Evolutionary conservation across 139 green algal genomes (phyloP), one percentile per base, ranked within the genome.

Genomic region (Marvania coccoides): DNA sequence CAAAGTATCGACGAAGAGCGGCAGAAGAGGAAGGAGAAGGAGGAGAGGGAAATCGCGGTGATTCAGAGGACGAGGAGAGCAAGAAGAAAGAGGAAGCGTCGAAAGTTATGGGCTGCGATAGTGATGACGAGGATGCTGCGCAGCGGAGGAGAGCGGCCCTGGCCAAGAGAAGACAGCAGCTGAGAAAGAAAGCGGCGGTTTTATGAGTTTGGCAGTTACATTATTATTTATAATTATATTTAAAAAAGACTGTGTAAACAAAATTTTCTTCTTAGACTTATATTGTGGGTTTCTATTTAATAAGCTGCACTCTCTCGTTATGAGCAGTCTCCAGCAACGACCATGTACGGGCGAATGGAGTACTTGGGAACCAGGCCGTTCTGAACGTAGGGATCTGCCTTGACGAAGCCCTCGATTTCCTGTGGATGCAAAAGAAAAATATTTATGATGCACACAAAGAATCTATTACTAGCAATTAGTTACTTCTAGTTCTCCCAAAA

Each of bases 361-460:
- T 79, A 88, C 2, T 47, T 57, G 6, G 81, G 64, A 39, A 93
- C 81, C 15, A 93, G 69, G 1, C 79, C 79, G 37, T 80, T 81
- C 42, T 84, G 67, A 14, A 91, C 74, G 55, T 94, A 94, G 1
- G 84, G 75, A 47, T 92, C 85, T n/a, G 58, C 63, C 38, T 78
- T 60, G 7, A 88, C 87, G 74, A 90, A 94, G 13, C 64, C 70
- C 62, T 90, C 74, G 13, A 93, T 83, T 10, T 94, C 87, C 58
- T 88, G 66, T 40, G 47, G 36, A 8, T 36, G 31, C 29, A 37
- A 48, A 14, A 35, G 6, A 30, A 15, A 38, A 37, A 31, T 37
- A n/a, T 54, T 28, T 36, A 36, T 51, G 6, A 59, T 36, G n/a
- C 40, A 38, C 29, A 63, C 37, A 29, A 28, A 26, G 13, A 47